A percentile compares a stretch with the other conserved stretches of the same genome.
phyloP scores from a whole-genome alignment of 768 basidiomycete genomes.

The Polyporus arcularius region DNA sequence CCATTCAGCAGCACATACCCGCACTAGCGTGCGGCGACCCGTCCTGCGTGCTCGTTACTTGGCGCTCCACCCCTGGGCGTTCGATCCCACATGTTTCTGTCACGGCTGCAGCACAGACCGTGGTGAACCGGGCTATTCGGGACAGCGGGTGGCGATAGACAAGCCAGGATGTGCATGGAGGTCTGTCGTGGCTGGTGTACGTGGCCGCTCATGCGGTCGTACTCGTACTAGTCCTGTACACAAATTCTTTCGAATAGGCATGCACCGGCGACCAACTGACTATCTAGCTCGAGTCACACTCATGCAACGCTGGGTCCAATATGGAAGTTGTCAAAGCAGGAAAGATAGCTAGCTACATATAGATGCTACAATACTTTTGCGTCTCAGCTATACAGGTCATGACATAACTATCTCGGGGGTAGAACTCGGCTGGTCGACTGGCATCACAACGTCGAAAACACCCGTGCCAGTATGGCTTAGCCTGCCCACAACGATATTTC shows the following conservation, averaged over 20 bases:
- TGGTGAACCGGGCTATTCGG: background rate
- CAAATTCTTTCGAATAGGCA: background rate
- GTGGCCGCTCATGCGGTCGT: background rate
- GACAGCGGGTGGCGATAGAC: background rate
- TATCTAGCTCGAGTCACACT: background rate
- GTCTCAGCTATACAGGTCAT: background rate
- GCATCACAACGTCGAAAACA: conserved; percentile 84
- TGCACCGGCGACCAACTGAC: background rate
- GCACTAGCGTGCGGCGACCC: background rate
- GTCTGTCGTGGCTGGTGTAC: background rate
- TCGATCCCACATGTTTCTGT: background rate
- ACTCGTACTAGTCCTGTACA: background rate
- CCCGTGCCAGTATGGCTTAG: conserved; percentile 94
- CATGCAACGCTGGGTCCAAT: background rate
- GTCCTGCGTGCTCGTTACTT: background rate
- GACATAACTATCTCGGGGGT: conserved; percentile 2
- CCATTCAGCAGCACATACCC: background rate
- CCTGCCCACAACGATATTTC: conserved; percentile 87
- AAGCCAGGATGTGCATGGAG: background rate
- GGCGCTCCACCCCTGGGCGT: conserved; percentile 3
- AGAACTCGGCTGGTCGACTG: conserved; percentile 26
- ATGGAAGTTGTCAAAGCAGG: background rate
- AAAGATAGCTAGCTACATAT: conserved; percentile 2
- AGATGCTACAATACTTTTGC: conserved; percentile 16
- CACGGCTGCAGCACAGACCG: background rate